A percentile compares a stretch with the other conserved stretches of the same genome.
phyloP scores from a whole-genome alignment of 1,139 yeast genomes.

The Taphrina sp. region DNA sequence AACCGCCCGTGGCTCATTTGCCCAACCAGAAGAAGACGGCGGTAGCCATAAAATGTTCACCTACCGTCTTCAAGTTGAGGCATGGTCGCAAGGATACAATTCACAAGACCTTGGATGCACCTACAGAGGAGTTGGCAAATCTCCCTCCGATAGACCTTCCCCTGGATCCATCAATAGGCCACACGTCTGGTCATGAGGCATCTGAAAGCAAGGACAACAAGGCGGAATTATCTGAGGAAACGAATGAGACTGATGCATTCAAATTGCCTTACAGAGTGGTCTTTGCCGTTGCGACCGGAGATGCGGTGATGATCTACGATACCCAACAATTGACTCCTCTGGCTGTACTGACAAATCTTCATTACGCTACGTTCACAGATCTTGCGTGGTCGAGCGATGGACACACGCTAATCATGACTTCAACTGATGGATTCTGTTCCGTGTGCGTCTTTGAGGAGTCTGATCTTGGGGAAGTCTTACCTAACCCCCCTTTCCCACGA shows the following conservation, averaged over 20 bases:
- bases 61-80: constrained; percentile 54
- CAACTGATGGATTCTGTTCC: constrained; percentile 93
- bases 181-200: neutral
- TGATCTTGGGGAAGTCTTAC: constrained; percentile 53
- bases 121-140: constrained; percentile 7
- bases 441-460: constrained; percentile 54
- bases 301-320: constrained; percentile 77
- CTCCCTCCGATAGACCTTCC: too few species aligned
- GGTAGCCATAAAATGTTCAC: constrained; percentile 74
- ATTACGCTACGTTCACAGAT: constrained; percentile 86
- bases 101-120: constrained; percentile 14
- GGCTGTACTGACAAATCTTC: constrained; percentile 73
- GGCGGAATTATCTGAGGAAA: neutral
- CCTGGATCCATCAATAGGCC: too few species aligned
- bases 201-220: neutral
- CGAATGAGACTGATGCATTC: constrained; percentile 46
- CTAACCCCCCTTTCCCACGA: constrained; percentile 21
- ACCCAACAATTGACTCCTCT: constrained; percentile 68
- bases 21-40: constrained; percentile 85
- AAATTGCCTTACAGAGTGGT: constrained; percentile 71
- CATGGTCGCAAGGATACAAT: constrained; percentile 21
- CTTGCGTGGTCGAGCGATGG: constrained; percentile 83
- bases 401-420: constrained; percentile 64
- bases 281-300: constrained; percentile 92
- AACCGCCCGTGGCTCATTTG: constrained; percentile 69